Percentiles rank a stretch among this genome's conserved stretches.
These are phyloP conservation scores for Warburgia ugandensis DNA, from an alignment of 164 flowering plant genomes.

Conservation along the genomic window DNA sequence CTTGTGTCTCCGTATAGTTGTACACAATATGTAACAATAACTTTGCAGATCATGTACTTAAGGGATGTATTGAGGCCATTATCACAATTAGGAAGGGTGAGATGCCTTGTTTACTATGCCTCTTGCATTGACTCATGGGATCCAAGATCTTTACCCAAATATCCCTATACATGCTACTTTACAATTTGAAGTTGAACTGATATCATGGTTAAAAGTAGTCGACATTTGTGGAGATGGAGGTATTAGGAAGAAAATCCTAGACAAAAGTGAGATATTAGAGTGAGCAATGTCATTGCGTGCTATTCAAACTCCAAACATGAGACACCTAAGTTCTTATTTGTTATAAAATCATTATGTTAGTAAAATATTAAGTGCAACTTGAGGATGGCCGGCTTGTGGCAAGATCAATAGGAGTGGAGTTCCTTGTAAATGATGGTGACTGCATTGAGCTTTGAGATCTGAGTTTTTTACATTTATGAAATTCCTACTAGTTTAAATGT, in stretches of 20 bases:
- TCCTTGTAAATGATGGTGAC: slow-evolving; percentile 20
- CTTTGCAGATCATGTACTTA: slow-evolving; percentile 13
- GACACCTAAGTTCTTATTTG: neutral
- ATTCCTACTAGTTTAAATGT: neutral
- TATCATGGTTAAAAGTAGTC: slow-evolving; percentile 24
- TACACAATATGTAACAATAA: neutral
- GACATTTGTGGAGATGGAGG: slow-evolving; percentile 27
- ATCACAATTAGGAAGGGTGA: slow-evolving; percentile 28
- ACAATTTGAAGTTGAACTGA: slow-evolving; percentile 21
- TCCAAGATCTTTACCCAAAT: slow-evolving; percentile 12
- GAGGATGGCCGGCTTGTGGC: slow-evolving; percentile 23
- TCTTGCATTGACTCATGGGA: slow-evolving; percentile 14
- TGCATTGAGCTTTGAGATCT: neutral
- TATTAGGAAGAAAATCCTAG: slow-evolving; percentile 18
- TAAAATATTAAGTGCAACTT: slow-evolving; percentile 22
- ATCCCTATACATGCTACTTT: slow-evolving; percentile 12
- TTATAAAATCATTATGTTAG: slow-evolving; percentile 6
- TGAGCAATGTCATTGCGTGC: neutral
- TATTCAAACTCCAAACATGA: too few species aligned
- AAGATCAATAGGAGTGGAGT: slow-evolving; percentile 22
- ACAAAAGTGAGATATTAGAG: slow-evolving; percentile 19
- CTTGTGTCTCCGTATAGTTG: neutral
- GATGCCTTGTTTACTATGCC: slow-evolving; percentile 22
- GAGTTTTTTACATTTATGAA: neutral
- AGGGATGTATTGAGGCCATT: slow-evolving; percentile 25